phyloP scores from a whole-genome alignment of 2,329 filamentous ascomycete species.

The Neofusicoccum parvum region DNA sequence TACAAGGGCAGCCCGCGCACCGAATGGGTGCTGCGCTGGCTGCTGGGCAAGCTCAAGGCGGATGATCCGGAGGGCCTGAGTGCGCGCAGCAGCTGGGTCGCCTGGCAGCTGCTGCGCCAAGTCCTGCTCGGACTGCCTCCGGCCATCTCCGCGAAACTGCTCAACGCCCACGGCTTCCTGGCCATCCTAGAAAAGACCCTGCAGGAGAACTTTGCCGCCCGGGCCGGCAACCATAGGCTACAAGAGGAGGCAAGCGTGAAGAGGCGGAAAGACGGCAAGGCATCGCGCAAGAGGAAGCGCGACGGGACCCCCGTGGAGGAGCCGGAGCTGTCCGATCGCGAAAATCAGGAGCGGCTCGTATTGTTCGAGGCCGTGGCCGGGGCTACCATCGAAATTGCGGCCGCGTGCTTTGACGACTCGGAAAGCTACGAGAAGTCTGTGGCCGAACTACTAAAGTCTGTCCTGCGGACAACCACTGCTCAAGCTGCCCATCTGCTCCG shows the following conservation, averaged over 20 bases:
- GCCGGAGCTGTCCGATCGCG: constrained; percentile 23
- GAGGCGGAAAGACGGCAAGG: constrained; percentile 27
- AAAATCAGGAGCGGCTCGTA: constrained; percentile 30
- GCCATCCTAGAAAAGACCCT: constrained; percentile 67
- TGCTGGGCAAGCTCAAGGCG: constrained; percentile 61
- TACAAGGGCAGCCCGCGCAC: constrained; percentile 47
- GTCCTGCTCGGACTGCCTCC: constrained; percentile 67
- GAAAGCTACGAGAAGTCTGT: constrained; percentile 29
- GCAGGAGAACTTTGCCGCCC: constrained; percentile 50
- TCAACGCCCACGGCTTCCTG: constrained; percentile 71
- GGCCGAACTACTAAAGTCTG: constrained; percentile 40
- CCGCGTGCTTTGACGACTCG: constrained; percentile 20
- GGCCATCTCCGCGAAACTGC: constrained; percentile 68
- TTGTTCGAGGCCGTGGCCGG: constrained; percentile 27
- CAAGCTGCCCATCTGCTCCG: constrained; percentile 40
- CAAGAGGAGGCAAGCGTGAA: constrained; percentile 13
- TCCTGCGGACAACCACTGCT: constrained; percentile 35
- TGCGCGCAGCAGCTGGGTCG: constrained; percentile 46
- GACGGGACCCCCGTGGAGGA: constrained; percentile 7
- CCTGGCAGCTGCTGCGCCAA: constrained; percentile 62
- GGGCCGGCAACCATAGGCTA: background rate
- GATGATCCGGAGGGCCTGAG: constrained; percentile 38
- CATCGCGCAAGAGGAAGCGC: constrained; percentile 41
- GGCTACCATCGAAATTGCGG: constrained; percentile 27
- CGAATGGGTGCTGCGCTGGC: constrained; percentile 69